Base-by-base conservation (phyloP, 2,329 filamentous ascomycete genomes). In the Colletotrichum melonis region DNA sequence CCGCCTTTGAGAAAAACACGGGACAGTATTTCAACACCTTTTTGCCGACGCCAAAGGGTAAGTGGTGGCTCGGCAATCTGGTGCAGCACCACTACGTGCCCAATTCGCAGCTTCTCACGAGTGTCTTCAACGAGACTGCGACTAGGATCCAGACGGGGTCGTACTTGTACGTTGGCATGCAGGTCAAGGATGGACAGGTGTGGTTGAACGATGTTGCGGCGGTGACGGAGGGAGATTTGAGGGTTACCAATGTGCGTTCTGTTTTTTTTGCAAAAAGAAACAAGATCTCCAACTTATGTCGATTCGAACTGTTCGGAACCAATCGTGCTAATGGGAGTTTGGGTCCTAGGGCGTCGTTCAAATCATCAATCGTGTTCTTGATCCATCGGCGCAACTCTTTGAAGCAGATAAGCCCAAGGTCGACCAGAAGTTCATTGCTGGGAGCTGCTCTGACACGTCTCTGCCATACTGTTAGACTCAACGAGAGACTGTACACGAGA, bases 11-110 rank as follows among this genome's bases (percentile, higher is more conserved):
- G 4, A 75, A 76, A 19, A 74, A 79, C 35, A 81, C 78, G 0
- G 78, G 78, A 1, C 49, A 76, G 42, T 81, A 80, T 67, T 80
- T 77, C 49, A 72, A 74, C 6, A 80, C 76, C 3, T 78, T 74
- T 58, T 69, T 71, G n/a, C 63, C 56, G 19, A 79, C 79, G 8
- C 74, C 75, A 2, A 81, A 79, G 49, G 78, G 77, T 2, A 78
- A 78, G 58, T 78, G 76, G 74, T 80, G 77, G 76, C 72, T 80
- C 0, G 79, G 79, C 42, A 77, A 78, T 32, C 55, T 77, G 52
- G 32, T 78, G 35, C 72, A 78, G 71, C 76, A 79, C 57, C 77
- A 78, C 56, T 79, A 78, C 70, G 67, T 78, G 6, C 78, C 78
- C 3, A 79, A 78, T 57, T 73, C 77, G 3, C 67, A 76, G 32